Percentiles rank a stretch among this genome's conserved stretches.
phyloP scores from a whole-genome alignment of 345 rosid species.

The Gossypium thurberi region DNA sequence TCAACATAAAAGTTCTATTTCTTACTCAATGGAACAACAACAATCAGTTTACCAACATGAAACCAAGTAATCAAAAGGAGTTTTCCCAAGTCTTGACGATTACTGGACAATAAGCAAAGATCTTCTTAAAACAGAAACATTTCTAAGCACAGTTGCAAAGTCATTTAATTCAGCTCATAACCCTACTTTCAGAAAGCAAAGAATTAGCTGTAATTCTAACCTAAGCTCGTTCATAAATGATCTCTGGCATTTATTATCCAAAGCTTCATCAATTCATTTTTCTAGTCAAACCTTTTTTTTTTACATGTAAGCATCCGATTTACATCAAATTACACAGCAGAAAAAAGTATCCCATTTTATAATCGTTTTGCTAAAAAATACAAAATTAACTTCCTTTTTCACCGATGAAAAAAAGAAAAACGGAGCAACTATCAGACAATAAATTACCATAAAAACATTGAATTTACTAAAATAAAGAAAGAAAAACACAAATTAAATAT shows the following conservation, averaged over 20 bases:
- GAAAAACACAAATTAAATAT: neutral
- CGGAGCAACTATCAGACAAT: neutral
- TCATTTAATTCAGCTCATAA: neutral
- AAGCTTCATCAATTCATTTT: neutral
- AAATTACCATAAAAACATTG: neutral
- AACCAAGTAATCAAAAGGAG: neutral
- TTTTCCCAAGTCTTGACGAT: neutral
- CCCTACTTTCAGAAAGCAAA: neutral
- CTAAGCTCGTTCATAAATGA: neutral
- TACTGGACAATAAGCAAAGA: neutral
- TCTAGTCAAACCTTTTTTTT: neutral
- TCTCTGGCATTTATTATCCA: neutral
- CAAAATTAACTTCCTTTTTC: neutral
- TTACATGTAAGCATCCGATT: neutral
- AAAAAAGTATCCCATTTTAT: neutral
- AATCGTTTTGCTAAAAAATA: neutral
- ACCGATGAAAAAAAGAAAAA: neutral
- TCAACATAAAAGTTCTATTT: neutral
- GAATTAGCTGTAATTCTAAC: neutral
- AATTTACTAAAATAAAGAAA: neutral
- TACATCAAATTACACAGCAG: neutral
- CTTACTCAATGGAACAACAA: too few relatives aligned
- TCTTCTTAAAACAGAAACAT: neutral
- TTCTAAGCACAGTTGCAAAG: neutral
- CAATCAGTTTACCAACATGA: neutral